Conservation (phyloP, 768 basidiomycete genomes). For the Filobasidium wieringae region DNA sequence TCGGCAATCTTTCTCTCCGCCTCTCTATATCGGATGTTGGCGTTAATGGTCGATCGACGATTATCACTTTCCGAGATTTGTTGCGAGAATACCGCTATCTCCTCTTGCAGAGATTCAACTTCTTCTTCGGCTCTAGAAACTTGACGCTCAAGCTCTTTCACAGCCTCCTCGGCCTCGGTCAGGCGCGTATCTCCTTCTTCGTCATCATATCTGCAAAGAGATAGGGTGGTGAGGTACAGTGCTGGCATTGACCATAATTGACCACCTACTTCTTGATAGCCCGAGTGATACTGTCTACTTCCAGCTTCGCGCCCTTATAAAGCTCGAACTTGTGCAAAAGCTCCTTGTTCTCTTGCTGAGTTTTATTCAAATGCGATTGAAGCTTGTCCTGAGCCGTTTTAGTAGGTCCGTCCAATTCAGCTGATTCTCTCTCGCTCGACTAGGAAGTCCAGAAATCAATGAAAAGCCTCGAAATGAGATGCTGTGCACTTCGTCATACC, state of each 20-base stretch:
- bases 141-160: background rate
- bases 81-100: slow-evolving; percentile 2
- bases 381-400: background rate
- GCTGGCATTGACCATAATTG: background rate
- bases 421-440: background rate
- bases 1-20: slow-evolving; percentile 55
- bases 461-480: background rate
- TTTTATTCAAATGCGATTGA: background rate
- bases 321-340: background rate
- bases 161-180: background rate
- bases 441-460: background rate
- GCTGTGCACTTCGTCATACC: background rate
- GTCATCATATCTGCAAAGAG: background rate
- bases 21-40: slow-evolving; percentile 69
- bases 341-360: background rate
- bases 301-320: background rate
- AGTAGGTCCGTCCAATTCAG: background rate
- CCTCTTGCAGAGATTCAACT: background rate
- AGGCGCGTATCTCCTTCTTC: background rate
- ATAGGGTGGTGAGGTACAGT: background rate
- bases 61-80: slow-evolving; percentile 9
- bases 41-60: slow-evolving; percentile 41
- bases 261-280: background rate
- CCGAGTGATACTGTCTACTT: background rate
- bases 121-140: background rate